Conservation (phyloP, 2,329 filamentous ascomycete genomes). For the Sarocladium kiliense region DNA sequence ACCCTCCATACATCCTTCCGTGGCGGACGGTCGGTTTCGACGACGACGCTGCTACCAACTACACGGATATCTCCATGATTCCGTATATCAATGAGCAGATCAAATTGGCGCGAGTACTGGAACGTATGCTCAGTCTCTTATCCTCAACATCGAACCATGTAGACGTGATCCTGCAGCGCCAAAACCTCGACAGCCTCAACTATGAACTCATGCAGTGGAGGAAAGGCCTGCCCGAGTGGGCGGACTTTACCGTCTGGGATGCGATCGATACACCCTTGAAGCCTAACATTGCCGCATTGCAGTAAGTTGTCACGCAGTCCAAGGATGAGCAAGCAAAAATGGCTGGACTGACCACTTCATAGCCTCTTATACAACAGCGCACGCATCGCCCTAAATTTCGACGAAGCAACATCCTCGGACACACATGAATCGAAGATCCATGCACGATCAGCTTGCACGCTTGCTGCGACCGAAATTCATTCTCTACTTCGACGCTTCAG, state of each 20-base stretch:
- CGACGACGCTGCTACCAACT: background rate
- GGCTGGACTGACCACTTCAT: background rate
- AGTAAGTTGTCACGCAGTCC: constrained; percentile 13
- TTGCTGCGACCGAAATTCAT: constrained; percentile 17
- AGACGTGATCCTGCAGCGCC: background rate
- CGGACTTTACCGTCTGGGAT: constrained; percentile 18
- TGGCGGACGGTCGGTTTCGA: constrained; percentile 20
- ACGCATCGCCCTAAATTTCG: constrained; percentile 19
- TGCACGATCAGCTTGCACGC: constrained; percentile 13
- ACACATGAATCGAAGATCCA: constrained; percentile 1
- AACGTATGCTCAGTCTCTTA: constrained; percentile 16
- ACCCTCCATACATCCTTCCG: constrained; percentile 16
- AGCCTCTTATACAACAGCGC: constrained; percentile 18
- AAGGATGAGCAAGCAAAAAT: too few species aligned
- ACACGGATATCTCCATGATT: constrained; percentile 12
- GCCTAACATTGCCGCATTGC: constrained; percentile 17
- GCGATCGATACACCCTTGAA: constrained; percentile 13
- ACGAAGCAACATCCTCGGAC: constrained; percentile 11
- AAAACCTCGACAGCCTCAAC: constrained; percentile 14
- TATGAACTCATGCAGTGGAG: constrained; percentile 17
- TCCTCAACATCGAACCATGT: background rate
- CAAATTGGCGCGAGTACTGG: constrained; percentile 15
- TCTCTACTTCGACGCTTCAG: constrained; percentile 17
- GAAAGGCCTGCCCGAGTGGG: constrained; percentile 14
- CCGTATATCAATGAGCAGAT: constrained; percentile 17